phyloP scores from a whole-genome alignment of 441 rosid genomes.

The Arabidopsis lyrata region DNA sequence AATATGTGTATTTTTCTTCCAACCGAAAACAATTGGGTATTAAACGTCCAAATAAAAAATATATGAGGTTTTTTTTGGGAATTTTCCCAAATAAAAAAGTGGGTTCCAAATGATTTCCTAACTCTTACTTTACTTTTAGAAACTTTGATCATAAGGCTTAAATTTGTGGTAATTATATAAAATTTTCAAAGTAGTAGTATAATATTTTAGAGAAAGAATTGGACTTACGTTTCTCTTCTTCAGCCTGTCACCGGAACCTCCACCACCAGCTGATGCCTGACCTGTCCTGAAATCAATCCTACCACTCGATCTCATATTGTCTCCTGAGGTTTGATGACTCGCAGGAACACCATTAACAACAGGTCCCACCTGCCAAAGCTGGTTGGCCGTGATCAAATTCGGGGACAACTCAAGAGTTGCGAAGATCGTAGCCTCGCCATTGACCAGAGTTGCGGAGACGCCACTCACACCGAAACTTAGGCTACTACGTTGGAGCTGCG shows the following conservation, averaged over 20 bases:
- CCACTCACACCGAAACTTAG: slow-evolving; percentile 58
- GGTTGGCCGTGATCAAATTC: slow-evolving; percentile 39
- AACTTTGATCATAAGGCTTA: neutral
- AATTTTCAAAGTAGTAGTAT: neutral
- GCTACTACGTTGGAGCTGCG: slow-evolving; percentile 13
- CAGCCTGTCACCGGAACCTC: slow-evolving; percentile 41
- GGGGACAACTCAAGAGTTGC: slow-evolving; percentile 57
- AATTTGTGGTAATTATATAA: neutral
- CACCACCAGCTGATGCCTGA: slow-evolving; percentile 40
- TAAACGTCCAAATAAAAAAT: too few species aligned
- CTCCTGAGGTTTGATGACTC: neutral
- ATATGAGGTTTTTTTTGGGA: too few species aligned
- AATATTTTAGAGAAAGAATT: neutral
- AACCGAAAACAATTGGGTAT: too few species aligned
- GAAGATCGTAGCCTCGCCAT: slow-evolving; percentile 57
- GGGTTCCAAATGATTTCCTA: neutral
- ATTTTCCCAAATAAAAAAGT: too few species aligned
- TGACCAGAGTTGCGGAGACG: slow-evolving; percentile 41
- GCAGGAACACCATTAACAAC: slow-evolving; percentile 22
- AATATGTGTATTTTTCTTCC: too few species aligned
- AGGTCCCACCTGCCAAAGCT: slow-evolving; percentile 68
- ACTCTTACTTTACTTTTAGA: neutral
- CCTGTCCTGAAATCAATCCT: slow-evolving; percentile 53
- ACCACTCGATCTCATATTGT: slow-evolving; percentile 40
- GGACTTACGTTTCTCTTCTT: slow-evolving; percentile 58